Conservation (phyloP, 2,329 filamentous ascomycete genomes). For the Aphanoascus verrucosus region DNA sequence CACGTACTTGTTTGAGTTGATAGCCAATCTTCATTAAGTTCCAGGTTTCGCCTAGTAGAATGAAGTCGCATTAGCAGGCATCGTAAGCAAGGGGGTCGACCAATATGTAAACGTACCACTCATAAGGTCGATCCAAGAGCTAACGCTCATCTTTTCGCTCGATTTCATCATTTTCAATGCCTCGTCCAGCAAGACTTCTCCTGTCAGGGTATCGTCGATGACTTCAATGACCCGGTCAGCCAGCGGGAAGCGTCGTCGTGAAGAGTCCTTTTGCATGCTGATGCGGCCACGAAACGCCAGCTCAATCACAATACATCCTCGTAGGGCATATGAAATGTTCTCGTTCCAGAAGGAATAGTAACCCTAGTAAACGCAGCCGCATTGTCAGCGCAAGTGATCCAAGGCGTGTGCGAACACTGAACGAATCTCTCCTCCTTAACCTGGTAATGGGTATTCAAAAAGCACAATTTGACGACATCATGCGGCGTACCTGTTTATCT, state of each 20-base stretch:
- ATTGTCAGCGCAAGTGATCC: not conserved
- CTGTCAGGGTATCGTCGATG: slow-evolving; percentile 89
- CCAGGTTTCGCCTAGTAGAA: slow-evolving; percentile 79
- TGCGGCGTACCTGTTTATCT: slow-evolving; percentile 76
- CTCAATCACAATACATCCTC: slow-evolving; percentile 97
- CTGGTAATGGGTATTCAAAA: too few species aligned
- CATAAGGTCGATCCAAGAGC: slow-evolving; percentile 98
- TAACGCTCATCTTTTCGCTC: slow-evolving; percentile 99
- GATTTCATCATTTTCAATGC: slow-evolving; percentile 99
- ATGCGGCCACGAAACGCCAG: slow-evolving; percentile 90
- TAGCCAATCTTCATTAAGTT: slow-evolving; percentile 99
- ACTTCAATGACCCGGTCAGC: slow-evolving; percentile 94
- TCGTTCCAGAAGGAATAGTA: slow-evolving; percentile 99
- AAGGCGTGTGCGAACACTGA: not conserved
- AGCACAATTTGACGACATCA: not conserved
- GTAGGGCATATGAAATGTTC: slow-evolving; percentile 95
- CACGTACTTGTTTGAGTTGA: slow-evolving; percentile 96
- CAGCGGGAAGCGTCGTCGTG: slow-evolving; percentile 80
- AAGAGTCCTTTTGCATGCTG: slow-evolving; percentile 96
- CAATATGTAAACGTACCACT: slow-evolving; percentile 55
- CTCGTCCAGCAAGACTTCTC: slow-evolving; percentile 94
- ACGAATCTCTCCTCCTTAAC: not conserved
- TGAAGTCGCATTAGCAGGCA: slow-evolving; percentile 8
- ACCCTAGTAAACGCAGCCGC: slow-evolving; percentile 47
- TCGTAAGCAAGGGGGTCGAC: slow-evolving; percentile 1